Evolutionary conservation across 345 rosid species (phyloP), one percentile per base, ranked within the genome.

Genomic region (Citrus reticulata): DNA sequence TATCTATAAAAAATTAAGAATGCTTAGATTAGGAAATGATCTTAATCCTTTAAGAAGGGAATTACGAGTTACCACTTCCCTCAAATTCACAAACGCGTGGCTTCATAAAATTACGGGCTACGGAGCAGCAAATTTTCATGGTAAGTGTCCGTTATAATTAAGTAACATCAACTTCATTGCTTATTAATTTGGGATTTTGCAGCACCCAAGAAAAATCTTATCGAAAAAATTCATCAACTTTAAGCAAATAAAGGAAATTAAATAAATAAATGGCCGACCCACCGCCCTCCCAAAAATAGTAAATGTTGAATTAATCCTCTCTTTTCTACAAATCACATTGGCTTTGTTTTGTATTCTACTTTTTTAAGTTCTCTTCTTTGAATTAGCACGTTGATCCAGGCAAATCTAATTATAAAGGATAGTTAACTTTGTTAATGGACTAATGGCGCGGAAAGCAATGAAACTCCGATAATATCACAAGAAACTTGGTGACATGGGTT

Each of bases 11-110:
- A 32, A 32, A 32, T 32, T 0, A 32, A 32, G 4, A 3, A 0
- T 32, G 4, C 0, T 3, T 4, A 32, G 0, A 3, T 32, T 32
- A 32, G 0, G 0, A 3, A 32, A 32, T 0, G 0, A 32, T 32
- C 34, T 32, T 32, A 32, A 32, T 32, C 4, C 34, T 32, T 32
- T 32, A 32, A 32, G 4, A 32, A 32, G 4, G 4, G 4, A 32
- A 32, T 32, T 2, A 9, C 3, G 46, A 40, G 46, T 2, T 40
- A 40, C 11, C 3, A 40, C 11, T 40, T 40, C 46, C 1, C 3
- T 8, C 46, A 40, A 40, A 40, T 40, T 40, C 46, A 40, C 49
- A 40, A 40, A 9, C 49, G 0, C 49, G 2, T 40, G 49, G 20
- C 4, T 1, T 49, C 4, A 4, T 49, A 49, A 16, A 49, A 11